These are phyloP conservation scores for Monilinia fructigena DNA, from an alignment of 2,329 filamentous ascomycete species.

Conservation along the genomic window DNA sequence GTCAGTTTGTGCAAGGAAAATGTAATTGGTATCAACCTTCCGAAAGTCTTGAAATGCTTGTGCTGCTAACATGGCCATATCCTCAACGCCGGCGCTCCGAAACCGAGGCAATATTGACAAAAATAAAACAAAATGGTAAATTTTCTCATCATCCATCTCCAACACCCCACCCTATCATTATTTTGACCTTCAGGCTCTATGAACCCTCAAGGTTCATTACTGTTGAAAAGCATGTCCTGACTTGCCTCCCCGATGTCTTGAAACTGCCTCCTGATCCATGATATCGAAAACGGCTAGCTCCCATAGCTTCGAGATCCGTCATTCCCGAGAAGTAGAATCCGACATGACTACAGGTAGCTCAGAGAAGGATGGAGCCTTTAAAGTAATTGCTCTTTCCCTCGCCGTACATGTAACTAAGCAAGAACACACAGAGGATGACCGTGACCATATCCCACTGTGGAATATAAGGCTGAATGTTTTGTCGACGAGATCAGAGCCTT, in stretches of 20 bases:
- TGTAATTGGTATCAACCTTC: slow-evolving; percentile 28
- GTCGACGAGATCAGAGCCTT: slow-evolving; percentile 52
- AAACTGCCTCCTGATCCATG: slow-evolving; percentile 38
- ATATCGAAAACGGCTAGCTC: slow-evolving; percentile 40
- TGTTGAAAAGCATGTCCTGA: slow-evolving; percentile 39
- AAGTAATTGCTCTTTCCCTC: slow-evolving; percentile 99
- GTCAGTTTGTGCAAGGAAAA: slow-evolving; percentile 17
- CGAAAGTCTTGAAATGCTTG: slow-evolving; percentile 21
- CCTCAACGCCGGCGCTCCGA: slow-evolving; percentile 37
- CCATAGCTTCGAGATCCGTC: slow-evolving; percentile 39
- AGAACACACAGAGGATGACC: slow-evolving; percentile 91
- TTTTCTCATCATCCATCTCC: slow-evolving; percentile 1
- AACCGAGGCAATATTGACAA: slow-evolving; percentile 26
- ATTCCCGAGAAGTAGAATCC: slow-evolving; percentile 84
- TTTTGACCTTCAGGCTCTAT: not conserved
- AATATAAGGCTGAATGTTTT: slow-evolving; percentile 87
- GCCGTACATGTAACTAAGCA: slow-evolving; percentile 95
- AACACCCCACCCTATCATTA: not conserved
- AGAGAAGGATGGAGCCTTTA: slow-evolving; percentile 95
- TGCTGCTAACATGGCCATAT: slow-evolving; percentile 21
- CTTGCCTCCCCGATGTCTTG: slow-evolving; percentile 39
- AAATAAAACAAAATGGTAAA: not conserved
- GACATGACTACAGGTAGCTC: slow-evolving; percentile 90
- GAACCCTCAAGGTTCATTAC: slow-evolving; percentile 18
- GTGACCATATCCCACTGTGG: slow-evolving; percentile 98